Evolutionary conservation across 2,329 filamentous ascomycete species (phyloP).

Genomic region (Aspergillus fumigatus): DNA sequence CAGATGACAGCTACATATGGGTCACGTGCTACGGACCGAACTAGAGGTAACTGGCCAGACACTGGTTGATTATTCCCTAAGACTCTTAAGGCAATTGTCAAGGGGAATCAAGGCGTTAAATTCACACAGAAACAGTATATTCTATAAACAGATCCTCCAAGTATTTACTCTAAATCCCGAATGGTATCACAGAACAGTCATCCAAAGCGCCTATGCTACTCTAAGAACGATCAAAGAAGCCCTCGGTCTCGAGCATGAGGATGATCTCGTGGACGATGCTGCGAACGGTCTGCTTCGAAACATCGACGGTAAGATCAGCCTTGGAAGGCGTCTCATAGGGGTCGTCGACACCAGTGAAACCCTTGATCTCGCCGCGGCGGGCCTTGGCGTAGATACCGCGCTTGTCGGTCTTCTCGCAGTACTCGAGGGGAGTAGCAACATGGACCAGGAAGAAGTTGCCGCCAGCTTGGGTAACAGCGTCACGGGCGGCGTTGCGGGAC

Average conservation of each 20-base stretch:
- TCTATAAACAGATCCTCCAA: slow-evolving; percentile 14
- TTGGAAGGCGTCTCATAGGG: slow-evolving; percentile 84
- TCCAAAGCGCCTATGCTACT: slow-evolving; percentile 10
- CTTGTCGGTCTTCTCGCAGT: slow-evolving; percentile 93
- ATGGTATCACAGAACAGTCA: slow-evolving; percentile 11
- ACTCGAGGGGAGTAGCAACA: slow-evolving; percentile 86
- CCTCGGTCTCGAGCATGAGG: slow-evolving; percentile 81
- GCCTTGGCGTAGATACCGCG: slow-evolving; percentile 83
- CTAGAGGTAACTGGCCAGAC: too few species aligned
- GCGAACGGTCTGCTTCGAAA: slow-evolving; percentile 80
- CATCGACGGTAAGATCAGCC: slow-evolving; percentile 78
- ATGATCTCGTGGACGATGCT: slow-evolving; percentile 97
- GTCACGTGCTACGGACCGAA: background rate
- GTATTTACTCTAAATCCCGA: slow-evolving; percentile 7
- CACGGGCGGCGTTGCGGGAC: slow-evolving; percentile 70
- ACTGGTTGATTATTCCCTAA: too few species aligned
- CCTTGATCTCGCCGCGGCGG: slow-evolving; percentile 86
- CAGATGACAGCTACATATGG: background rate
- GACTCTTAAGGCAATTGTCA: background rate
- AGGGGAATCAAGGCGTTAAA: slow-evolving; percentile 11
- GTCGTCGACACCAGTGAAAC: slow-evolving; percentile 97
- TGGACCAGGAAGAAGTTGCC: slow-evolving; percentile 94
- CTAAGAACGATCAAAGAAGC: slow-evolving; percentile 67
- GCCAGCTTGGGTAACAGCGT: slow-evolving; percentile 69
- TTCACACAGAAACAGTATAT: slow-evolving; percentile 12